Base-by-base conservation (phyloP, 2,329 filamentous ascomycete species). In the Aspergillus awamori region DNA sequence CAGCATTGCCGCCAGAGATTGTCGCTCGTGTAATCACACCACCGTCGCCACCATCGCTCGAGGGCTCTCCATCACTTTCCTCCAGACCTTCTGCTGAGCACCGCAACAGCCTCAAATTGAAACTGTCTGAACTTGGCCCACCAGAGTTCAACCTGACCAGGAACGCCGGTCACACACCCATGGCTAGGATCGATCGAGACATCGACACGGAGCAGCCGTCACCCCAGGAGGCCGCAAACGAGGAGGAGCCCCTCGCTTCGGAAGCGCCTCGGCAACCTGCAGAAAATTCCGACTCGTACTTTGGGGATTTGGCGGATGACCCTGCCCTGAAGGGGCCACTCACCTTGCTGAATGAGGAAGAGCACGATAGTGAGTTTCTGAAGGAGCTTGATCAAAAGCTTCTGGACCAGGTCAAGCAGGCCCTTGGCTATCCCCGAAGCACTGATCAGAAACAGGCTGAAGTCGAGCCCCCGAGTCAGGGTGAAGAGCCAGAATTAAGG, bases 91-190 rank as follows among this genome's bases (percentile, higher is more conserved):
- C 62, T 49, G 55, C 63, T 55, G 72, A 76, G 57, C 70, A 68
- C 26, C 72, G 67, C 58, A 69, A 70, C 62, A 72, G 71, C 68
- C 63, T 76, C 60, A 74, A 70, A 59, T 62, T 74, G 66, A 72
- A 72, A 59, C 71, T 73, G 30, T 79, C 70, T 61, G 74, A 77
- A 53, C 68, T 79, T 11, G 74, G 71, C 10, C 74, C 72, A 5
- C 72, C 78, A 15, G 73, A 78, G 63, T 73, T 72, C 39, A 79
- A 78, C 54, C 68, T 80, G 11, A 72, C 72, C 28, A 74, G 72
- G 57, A 67, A 81, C 67, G 78, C 79, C 41, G 79, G 78, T 26
- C 78, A 80, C 64, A 81, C 79, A 5, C 79, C 79, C 0, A 79
- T 80, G 74, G 77, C 70, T 30, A 69, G 76, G 58, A 74, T 80